phyloP scores from a whole-genome alignment of 2,329 filamentous ascomycete genomes.

The Ilyonectria destructans region DNA sequence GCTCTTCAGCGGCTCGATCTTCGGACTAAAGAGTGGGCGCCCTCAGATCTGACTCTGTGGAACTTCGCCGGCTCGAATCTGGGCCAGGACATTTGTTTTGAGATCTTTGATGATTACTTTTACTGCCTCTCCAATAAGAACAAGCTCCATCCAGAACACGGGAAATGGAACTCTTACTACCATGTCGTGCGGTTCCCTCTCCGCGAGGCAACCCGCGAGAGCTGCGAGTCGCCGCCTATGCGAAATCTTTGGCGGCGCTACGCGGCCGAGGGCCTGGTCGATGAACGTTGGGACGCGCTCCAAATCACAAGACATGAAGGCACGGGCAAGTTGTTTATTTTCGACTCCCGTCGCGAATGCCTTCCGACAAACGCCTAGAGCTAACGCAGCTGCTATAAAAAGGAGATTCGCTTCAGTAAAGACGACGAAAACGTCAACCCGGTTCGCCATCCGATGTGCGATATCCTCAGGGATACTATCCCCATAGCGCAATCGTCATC shows the following conservation, averaged over 20 bases:
- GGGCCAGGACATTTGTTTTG: slow-evolving; percentile 79
- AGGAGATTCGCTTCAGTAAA: slow-evolving; percentile 63
- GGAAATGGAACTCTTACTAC: slow-evolving; percentile 80
- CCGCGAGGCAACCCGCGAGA: slow-evolving; percentile 56
- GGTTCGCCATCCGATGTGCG: slow-evolving; percentile 22
- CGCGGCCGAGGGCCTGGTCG: slow-evolving; percentile 79
- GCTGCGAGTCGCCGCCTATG: slow-evolving; percentile 58
- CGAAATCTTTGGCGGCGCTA: slow-evolving; percentile 74
- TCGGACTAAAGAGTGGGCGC: slow-evolving; percentile 53
- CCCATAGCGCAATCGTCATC: background rate
- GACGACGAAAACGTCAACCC: background rate
- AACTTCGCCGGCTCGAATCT: slow-evolving; percentile 77
- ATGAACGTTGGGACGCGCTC: slow-evolving; percentile 82
- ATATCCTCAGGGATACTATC: slow-evolving; percentile 6
- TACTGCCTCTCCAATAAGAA: slow-evolving; percentile 81
- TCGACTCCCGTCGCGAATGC: slow-evolving; percentile 82
- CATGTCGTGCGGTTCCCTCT: slow-evolving; percentile 77
- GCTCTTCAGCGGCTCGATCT: slow-evolving; percentile 70
- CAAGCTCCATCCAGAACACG: slow-evolving; percentile 73
- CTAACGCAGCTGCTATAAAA: slow-evolving; percentile 77
- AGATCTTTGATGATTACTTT: slow-evolving; percentile 76
- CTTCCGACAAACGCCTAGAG: slow-evolving; percentile 67
- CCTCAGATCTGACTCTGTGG: slow-evolving; percentile 67
- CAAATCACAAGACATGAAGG: slow-evolving; percentile 73
- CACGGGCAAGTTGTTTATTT: slow-evolving; percentile 71